A percentile compares a stretch with the other conserved stretches of the same genome.
These are phyloP conservation scores for Eucalyptus coolabah DNA, from an alignment of 345 rosid genomes.

Conservation along the genomic window DNA sequence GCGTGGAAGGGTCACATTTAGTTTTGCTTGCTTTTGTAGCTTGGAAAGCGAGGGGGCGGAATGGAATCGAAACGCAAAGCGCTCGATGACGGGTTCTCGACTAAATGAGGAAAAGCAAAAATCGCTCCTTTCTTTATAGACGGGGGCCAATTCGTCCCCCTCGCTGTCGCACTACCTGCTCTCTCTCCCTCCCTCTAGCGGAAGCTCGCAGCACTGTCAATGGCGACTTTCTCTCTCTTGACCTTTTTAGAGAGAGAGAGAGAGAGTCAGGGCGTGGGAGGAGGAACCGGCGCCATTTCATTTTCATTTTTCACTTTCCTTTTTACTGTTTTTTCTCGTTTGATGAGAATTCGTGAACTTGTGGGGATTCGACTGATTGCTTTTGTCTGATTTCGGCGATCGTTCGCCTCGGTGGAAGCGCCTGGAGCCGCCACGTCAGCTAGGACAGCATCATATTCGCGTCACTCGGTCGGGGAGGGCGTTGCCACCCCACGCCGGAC, in stretches of 20 bases:
- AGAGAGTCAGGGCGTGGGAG: neutral
- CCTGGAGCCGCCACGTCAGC: neutral
- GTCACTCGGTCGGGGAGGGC: neutral
- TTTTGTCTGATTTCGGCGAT: neutral
- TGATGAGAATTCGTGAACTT: neutral
- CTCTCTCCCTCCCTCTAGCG: neutral
- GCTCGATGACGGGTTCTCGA: neutral
- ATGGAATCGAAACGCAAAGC: neutral
- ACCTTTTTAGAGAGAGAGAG: neutral
- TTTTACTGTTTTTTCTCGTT: neutral
- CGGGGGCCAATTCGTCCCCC: neutral
- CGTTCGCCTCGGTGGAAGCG: neutral
- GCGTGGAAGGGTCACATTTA: neutral
- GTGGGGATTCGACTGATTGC: neutral
- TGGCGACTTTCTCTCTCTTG: neutral
- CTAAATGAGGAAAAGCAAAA: neutral
- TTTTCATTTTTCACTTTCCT: neutral
- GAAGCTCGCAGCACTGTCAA: neutral
- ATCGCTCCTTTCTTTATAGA: neutral
- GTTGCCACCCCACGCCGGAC: neutral
- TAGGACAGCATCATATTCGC: neutral
- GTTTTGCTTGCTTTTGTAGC: neutral
- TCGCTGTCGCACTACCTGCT: neutral
- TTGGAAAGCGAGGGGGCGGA: neutral
- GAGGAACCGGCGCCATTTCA: neutral